phyloP scores from a whole-genome alignment of 805 yeast species.

The Candida pseudofarinosa region DNA sequence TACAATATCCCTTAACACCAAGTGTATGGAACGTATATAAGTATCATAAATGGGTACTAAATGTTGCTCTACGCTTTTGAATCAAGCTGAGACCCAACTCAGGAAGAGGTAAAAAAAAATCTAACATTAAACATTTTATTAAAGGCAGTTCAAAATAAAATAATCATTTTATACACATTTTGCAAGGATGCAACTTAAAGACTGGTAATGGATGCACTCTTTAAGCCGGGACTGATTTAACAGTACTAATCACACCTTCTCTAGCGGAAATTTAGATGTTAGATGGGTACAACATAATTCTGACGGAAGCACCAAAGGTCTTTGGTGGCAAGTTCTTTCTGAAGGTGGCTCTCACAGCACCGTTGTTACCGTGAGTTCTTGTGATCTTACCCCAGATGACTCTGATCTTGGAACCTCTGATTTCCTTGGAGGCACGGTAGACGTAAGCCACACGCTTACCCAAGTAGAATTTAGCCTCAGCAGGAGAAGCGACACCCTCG shows the following conservation, averaged over 20 bases:
- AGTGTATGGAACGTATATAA: too few relatives aligned
- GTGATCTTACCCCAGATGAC: constrained; percentile 99
- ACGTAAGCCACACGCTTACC: constrained; percentile 99
- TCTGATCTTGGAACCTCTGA: constrained; percentile 98
- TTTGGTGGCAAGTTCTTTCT: constrained; percentile 98
- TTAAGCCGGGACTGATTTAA: constrained; percentile 5
- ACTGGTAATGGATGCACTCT: constrained; percentile 1
- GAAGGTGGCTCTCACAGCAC: constrained; percentile 98
- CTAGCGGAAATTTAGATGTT: constrained; percentile 69
- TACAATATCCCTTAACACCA: too few relatives aligned
- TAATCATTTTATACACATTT: constrained; percentile 8
- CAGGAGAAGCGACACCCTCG: constrained; percentile 89
- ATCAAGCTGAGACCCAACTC: too few relatives aligned
- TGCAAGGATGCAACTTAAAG: constrained; percentile 7
- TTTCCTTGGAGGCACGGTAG: constrained; percentile 97
- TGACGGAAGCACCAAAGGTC: constrained; percentile 99
- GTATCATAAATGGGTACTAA: too few relatives aligned
- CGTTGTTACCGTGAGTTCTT: constrained; percentile 98
- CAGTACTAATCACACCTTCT: constrained; percentile 4
- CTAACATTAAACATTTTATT: constrained; percentile 8
- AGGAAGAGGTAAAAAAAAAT: background rate
- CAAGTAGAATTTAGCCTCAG: constrained; percentile 97
- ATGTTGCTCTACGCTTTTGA: too few relatives aligned
- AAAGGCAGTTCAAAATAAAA: constrained; percentile 5
- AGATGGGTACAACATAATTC: constrained; percentile 99